Percentiles rank a stretch among this genome's conserved stretches.
phyloP scores from a whole-genome alignment of 2,329 filamentous ascomycete genomes.

The Penicillium brasilianum region DNA sequence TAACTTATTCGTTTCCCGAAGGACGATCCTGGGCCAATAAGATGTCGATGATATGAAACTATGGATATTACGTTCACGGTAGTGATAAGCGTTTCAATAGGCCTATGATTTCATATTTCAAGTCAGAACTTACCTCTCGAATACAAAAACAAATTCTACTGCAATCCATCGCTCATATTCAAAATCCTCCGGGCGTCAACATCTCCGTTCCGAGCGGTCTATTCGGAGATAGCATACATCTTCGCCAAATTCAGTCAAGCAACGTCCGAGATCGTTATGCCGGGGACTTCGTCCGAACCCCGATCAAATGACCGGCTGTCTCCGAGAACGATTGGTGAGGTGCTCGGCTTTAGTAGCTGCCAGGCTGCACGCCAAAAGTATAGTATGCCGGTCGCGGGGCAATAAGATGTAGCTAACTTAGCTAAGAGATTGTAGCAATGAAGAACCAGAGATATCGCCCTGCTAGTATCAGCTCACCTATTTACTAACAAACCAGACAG shows the following conservation, averaged over 20 bases:
- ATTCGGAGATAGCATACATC: constrained; percentile 5
- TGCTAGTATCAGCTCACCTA: not conserved
- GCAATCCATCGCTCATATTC: not conserved
- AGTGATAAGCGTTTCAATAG: constrained; percentile 9
- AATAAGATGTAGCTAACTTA: not conserved
- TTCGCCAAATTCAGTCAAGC: constrained; percentile 10
- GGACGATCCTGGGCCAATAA: constrained; percentile 23
- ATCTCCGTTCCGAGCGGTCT: not conserved
- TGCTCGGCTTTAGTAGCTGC: not conserved
- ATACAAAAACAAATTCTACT: too few species aligned
- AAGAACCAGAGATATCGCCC: not conserved
- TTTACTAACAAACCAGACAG: not conserved
- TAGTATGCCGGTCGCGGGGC: not conserved
- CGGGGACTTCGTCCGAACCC: not conserved
- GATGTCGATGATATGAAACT: constrained; percentile 28
- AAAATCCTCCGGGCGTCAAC: not conserved
- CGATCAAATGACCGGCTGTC: constrained; percentile 17
- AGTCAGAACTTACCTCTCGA: not conserved
- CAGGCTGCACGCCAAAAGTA: not conserved
- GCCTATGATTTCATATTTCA: not conserved
- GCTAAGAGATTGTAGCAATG: not conserved
- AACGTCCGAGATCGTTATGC: not conserved
- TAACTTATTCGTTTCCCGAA: constrained; percentile 24
- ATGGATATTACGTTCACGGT: constrained; percentile 19
- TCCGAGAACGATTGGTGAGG: not conserved